Evolutionary conservation across 768 basidiomycete species (phyloP).

Genomic region (Lentinula boryana): DNA sequence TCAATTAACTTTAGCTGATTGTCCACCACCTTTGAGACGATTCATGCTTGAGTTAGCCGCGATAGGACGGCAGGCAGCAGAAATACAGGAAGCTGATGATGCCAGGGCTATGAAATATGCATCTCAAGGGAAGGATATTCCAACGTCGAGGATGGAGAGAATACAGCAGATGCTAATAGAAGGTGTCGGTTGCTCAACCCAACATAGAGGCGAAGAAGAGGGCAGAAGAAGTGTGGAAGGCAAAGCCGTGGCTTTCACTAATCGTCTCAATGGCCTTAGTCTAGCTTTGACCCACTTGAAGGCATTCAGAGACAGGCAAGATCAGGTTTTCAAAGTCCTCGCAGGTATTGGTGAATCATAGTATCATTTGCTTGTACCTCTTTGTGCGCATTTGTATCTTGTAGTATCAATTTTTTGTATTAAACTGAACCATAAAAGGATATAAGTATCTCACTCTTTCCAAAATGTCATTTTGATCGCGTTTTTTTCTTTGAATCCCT

Average conservation of each 20-base stretch:
- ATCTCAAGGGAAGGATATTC: constrained; percentile 27
- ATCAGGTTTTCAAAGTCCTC: constrained; percentile 63
- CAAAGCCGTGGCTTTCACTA: constrained; percentile 64
- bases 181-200: constrained; percentile 45
- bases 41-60: constrained; percentile 60
- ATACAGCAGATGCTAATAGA: constrained; percentile 51
- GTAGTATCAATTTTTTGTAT: no score
- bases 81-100: constrained; percentile 51
- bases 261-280: constrained; percentile 70
- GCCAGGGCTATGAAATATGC: constrained; percentile 38
- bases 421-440: no score
- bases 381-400: neutral
- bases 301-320: constrained; percentile 70
- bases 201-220: constrained; percentile 18
- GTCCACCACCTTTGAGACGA: constrained; percentile 58
- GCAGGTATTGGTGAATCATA: constrained; percentile 34
- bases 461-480: no score
- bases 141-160: constrained; percentile 47
- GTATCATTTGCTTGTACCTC: neutral
- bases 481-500: no score
- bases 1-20: constrained; percentile 49
- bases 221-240: constrained; percentile 52
- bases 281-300: constrained; percentile 63
- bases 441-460: no score
- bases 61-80: constrained; percentile 46